Conservation (phyloP, 768 basidiomycete species). For the Leccinum rimulosum region DNA sequence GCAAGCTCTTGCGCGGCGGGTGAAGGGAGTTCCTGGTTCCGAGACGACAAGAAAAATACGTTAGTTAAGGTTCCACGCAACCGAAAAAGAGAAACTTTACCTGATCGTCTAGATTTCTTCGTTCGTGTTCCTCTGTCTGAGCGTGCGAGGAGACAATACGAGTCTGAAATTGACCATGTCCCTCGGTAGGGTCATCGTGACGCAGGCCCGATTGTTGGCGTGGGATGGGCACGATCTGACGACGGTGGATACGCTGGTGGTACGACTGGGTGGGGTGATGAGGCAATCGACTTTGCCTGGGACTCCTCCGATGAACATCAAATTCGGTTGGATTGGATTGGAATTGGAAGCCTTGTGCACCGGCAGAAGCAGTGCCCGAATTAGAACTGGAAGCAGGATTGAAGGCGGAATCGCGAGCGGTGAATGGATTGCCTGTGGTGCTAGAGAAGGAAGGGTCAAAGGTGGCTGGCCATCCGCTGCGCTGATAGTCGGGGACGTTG, state of each 20-base stretch:
- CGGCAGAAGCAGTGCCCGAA: background rate
- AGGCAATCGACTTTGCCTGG: background rate
- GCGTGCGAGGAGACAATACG: background rate
- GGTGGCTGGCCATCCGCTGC: constrained; percentile 29
- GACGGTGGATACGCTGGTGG: constrained; percentile 7
- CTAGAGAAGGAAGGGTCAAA: constrained; percentile 16
- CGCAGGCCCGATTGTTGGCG: background rate
- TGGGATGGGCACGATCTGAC: constrained; percentile 12
- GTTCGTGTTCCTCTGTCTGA: constrained; percentile 6
- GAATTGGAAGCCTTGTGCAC: constrained; percentile 1
- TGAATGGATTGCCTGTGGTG: background rate
- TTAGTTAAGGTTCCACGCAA: background rate
- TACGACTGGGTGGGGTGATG: background rate
- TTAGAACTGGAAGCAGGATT: background rate
- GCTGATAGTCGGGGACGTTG: constrained; percentile 40
- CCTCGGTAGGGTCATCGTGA: background rate
- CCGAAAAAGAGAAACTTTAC: constrained; percentile 1
- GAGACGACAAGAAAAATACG: background rate
- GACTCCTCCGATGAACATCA: background rate
- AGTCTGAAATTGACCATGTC: background rate
- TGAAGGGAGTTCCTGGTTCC: constrained; percentile 2
- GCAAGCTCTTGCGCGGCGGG: constrained; percentile 10
- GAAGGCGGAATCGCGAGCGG: background rate
- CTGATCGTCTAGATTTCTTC: constrained; percentile 2
- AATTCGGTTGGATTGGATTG: background rate